phyloP scores from a whole-genome alignment of 2,329 filamentous ascomycete genomes.

The Beauveria varroae region DNA sequence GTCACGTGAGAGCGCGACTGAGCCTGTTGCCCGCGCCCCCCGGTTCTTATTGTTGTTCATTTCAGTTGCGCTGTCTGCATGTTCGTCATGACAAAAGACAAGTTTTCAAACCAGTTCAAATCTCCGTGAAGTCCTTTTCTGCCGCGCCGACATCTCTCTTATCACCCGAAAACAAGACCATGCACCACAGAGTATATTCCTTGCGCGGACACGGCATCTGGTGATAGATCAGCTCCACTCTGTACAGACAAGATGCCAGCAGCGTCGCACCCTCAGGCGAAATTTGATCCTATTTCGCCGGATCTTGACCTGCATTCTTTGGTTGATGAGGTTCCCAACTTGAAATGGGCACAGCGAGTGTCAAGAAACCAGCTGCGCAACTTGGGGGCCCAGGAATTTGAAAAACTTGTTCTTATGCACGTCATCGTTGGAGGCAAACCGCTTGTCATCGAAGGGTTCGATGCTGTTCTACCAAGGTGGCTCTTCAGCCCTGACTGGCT shows the following conservation, averaged over 20 bases:
- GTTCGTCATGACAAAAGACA: neutral
- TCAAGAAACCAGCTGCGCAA: slow-evolving; percentile 69
- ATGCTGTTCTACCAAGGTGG: slow-evolving; percentile 63
- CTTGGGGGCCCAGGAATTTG: slow-evolving; percentile 71
- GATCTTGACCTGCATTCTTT: slow-evolving; percentile 70
- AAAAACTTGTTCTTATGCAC: slow-evolving; percentile 75
- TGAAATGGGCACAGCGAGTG: slow-evolving; percentile 78
- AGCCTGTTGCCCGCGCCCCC: neutral
- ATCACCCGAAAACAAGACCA: neutral
- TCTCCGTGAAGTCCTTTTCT: too few relatives aligned
- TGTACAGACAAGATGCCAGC: slow-evolving; percentile 56
- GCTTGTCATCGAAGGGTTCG: slow-evolving; percentile 84
- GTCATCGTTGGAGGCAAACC: slow-evolving; percentile 82
- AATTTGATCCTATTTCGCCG: slow-evolving; percentile 86
- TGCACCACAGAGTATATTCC: neutral
- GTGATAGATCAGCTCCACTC: neutral
- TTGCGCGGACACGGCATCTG: neutral
- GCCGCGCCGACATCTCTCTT: neutral
- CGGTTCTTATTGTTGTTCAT: neutral
- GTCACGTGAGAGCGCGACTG: slow-evolving; percentile 6
- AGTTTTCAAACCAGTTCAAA: neutral
- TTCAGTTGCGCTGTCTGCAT: neutral
- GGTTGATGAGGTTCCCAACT: slow-evolving; percentile 73
- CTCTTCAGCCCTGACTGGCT: slow-evolving; percentile 81
- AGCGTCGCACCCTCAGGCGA: slow-evolving; percentile 69